These are phyloP conservation scores for Aspergillus fumigatus DNA, from an alignment of 2,329 filamentous ascomycete genomes.

Conservation along the genomic window DNA sequence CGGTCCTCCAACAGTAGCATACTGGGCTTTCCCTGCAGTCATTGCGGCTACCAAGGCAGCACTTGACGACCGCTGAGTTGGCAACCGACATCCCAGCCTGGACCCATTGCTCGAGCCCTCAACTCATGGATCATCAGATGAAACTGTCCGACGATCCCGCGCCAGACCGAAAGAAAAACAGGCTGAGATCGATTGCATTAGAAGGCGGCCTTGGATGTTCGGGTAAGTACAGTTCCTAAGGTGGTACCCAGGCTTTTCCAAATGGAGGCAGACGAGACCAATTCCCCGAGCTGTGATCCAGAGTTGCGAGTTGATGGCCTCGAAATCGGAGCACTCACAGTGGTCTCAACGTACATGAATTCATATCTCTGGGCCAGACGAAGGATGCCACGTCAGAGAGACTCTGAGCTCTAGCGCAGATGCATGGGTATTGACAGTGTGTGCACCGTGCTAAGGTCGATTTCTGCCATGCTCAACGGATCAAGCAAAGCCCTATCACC, in stretches of 20 bases:
- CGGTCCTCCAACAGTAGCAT: slow-evolving; percentile 14
- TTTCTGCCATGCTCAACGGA: slow-evolving; percentile 29
- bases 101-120: slow-evolving; percentile 17
- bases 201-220: slow-evolving; percentile 9
- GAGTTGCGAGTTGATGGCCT: slow-evolving; percentile 17
- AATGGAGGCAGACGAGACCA: slow-evolving; percentile 5
- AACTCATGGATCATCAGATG: slow-evolving; percentile 14
- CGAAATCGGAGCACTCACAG: slow-evolving; percentile 19
- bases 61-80: slow-evolving; percentile 24
- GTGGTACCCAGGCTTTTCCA: slow-evolving; percentile 9
- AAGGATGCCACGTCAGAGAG: slow-evolving; percentile 38
- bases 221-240: slow-evolving; percentile 14
- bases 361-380: slow-evolving; percentile 27
- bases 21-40: slow-evolving; percentile 10
- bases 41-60: slow-evolving; percentile 18
- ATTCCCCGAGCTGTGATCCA: slow-evolving; percentile 1
- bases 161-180: slow-evolving; percentile 13
- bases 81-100: slow-evolving; percentile 25
- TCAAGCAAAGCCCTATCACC: slow-evolving; percentile 31
- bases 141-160: slow-evolving; percentile 20
- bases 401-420: slow-evolving; percentile 35
- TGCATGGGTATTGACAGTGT: slow-evolving; percentile 33
- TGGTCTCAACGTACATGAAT: slow-evolving; percentile 22
- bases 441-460: slow-evolving; percentile 31
- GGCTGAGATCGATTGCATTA: slow-evolving; percentile 7